A percentile compares a stretch with the other conserved stretches of the same genome.
These are phyloP conservation scores for Karstenula rhodostoma DNA, from an alignment of 2,329 filamentous ascomycete species.

Conservation along the genomic window DNA sequence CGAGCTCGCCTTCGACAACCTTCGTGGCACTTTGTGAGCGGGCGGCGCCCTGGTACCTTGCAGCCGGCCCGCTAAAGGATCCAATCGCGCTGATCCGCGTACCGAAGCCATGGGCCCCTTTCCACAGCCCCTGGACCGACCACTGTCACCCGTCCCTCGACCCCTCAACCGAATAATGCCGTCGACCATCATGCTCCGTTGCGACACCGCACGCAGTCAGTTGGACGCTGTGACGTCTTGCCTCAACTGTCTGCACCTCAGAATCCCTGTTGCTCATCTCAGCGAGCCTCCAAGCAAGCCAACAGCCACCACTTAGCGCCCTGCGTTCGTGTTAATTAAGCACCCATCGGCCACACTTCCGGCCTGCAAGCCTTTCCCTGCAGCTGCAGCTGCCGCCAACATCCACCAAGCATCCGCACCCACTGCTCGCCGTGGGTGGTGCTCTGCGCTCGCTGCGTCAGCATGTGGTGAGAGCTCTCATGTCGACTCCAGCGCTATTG, in stretches of 20 bases:
- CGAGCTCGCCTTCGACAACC: not conserved
- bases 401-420: not conserved
- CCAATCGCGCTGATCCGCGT: conserved; percentile 13
- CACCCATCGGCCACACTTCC: conserved; percentile 4
- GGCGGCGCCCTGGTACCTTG: conserved; percentile 12
- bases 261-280: not conserved
- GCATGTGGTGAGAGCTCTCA: not conserved
- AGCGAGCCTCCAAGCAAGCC: not conserved
- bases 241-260: conserved; percentile 1
- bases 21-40: conserved; percentile 8
- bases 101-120: conserved; percentile 14
- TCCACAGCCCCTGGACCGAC: conserved; percentile 6
- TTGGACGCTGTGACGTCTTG: conserved; percentile 1
- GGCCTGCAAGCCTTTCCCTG: conserved; percentile 11
- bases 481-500: not conserved
- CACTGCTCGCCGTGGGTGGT: not conserved
- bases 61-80: conserved; percentile 11
- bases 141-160: not conserved
- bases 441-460: not conserved
- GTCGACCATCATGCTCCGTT: conserved; percentile 4
- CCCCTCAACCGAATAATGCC: not conserved
- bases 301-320: conserved; percentile 4
- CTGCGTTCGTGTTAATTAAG: not conserved
- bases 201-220: conserved; percentile 7
- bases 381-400: conserved; percentile 3